These are phyloP conservation scores for Solanum aculeatissimum DNA, from an alignment of 305 asterid species.

Conservation along the genomic window DNA sequence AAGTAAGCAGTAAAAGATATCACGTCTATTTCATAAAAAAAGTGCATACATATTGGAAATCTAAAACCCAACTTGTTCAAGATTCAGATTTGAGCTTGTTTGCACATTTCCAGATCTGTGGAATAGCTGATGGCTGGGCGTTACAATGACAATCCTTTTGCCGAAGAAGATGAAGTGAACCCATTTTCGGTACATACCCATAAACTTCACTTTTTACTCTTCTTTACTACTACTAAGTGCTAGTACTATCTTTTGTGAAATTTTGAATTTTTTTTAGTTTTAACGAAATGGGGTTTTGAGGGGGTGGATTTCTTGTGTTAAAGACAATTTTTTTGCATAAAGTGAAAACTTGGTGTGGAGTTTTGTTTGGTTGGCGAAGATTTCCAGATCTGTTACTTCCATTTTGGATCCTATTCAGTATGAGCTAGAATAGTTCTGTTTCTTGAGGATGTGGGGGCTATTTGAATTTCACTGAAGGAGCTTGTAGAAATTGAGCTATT, in stretches of 20 bases:
- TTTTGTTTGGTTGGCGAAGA: background rate
- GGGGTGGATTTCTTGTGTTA: background rate
- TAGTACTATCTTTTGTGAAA: background rate
- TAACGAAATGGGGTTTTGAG: background rate
- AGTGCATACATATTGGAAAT: background rate
- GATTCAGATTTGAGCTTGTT: background rate
- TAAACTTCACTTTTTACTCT: background rate
- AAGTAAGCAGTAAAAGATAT: background rate
- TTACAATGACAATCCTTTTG: constrained; percentile 19
- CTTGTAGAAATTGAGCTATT: background rate
- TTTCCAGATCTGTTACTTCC: background rate
- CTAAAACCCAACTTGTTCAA: background rate
- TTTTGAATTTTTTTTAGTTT: background rate
- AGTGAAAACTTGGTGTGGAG: background rate
- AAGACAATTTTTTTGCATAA: background rate
- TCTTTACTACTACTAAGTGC: background rate
- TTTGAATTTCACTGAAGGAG: background rate
- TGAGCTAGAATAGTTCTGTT: background rate
- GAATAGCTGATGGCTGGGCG: constrained; percentile 2
- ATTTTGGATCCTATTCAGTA: background rate
- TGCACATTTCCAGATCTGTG: background rate
- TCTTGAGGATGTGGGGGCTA: background rate
- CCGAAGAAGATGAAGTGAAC: constrained; percentile 15
- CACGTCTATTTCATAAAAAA: background rate
- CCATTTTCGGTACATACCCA: constrained; percentile 13